These are phyloP conservation scores for Betula pendula DNA, from an alignment of 306 rosid species.

Conservation along the genomic window DNA sequence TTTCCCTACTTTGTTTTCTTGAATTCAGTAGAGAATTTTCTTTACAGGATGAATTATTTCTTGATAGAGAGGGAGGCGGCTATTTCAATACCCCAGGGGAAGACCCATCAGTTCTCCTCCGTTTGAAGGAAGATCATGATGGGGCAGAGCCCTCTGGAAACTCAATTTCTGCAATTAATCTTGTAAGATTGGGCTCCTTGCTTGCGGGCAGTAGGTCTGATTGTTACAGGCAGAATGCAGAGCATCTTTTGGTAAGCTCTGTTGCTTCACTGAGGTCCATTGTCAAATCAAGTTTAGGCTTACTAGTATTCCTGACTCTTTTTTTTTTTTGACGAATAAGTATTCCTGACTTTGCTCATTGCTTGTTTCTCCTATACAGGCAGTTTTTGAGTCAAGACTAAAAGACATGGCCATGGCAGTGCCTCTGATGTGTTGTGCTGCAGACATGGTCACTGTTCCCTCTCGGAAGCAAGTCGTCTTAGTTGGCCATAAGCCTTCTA, in stretches of 20 bases:
- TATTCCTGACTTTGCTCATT: conserved; percentile 3
- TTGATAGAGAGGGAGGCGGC: conserved; percentile 88
- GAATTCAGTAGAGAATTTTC: conserved; percentile 5
- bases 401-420: conserved; percentile 84
- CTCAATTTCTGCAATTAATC: conserved; percentile 81
- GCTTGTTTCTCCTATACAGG: conserved; percentile 46
- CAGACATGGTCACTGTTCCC: conserved; percentile 65
- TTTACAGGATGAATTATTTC: conserved; percentile 85
- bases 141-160: conserved; percentile 98
- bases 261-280: background rate
- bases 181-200: conserved; percentile 70
- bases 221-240: conserved; percentile 65
- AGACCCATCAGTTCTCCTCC: conserved; percentile 84
- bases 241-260: conserved; percentile 71
- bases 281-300: background rate
- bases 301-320: background rate
- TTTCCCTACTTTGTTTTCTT: conserved; percentile 10
- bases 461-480: conserved; percentile 73
- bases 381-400: conserved; percentile 78
- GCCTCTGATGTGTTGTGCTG: conserved; percentile 97
- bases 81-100: conserved; percentile 88
- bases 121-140: conserved; percentile 92
- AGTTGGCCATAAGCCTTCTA: conserved; percentile 58
- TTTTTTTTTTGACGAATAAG: no score
- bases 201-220: conserved; percentile 65